Base-by-base conservation (phyloP, 805 yeast species). In the Saturnispora galanensis region DNA sequence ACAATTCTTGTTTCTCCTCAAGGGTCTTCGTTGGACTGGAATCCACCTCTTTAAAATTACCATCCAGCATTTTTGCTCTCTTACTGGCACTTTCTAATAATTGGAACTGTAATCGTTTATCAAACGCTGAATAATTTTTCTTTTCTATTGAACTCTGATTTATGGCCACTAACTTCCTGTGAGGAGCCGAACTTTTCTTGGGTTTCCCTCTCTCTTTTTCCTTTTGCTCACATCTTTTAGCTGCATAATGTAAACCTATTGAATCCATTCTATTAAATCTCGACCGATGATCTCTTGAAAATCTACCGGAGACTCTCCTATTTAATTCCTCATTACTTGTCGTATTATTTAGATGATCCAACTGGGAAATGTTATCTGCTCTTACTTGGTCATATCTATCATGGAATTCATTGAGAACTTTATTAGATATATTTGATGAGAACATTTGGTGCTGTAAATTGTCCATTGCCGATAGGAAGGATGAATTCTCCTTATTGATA, bases 211-310 rank as follows among this genome's bases (percentile, higher is more conserved):
- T 35, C 35, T 29, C 39, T 16, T 40, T 17, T 13, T 43, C 48
- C 16, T 31, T 38, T 13, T 37, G 42, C 39, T 47, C 49, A 10
- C 51, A 40, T 47, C 61, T 56, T 40, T 55, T 56, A 4, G 71
- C 72, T 1, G 77, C 72, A 47, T 73, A 73, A 47, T 73, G 78
- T 7, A 62, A 58, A 9, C 67, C 58, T 13, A 74, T 73, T 13
- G 76, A 69, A 18, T 73, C 78, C 78, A 74, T 71, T 38, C 66
- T 58, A 44, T 73, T 60, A 62, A 68, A 50, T 67, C 76, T 51
- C 55, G 73, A 49, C 68, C 73, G 51, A 62, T 68, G 59, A 47
- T 68, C 68, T 45, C 62, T 61, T 12, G 76, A 67, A 53, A 70
- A 68, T 29, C 79, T 62, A 39, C 67, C 58, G 1, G 64, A 59